phyloP scores from a whole-genome alignment of 106 monocot genomes.

The Ottelia alismoides region DNA sequence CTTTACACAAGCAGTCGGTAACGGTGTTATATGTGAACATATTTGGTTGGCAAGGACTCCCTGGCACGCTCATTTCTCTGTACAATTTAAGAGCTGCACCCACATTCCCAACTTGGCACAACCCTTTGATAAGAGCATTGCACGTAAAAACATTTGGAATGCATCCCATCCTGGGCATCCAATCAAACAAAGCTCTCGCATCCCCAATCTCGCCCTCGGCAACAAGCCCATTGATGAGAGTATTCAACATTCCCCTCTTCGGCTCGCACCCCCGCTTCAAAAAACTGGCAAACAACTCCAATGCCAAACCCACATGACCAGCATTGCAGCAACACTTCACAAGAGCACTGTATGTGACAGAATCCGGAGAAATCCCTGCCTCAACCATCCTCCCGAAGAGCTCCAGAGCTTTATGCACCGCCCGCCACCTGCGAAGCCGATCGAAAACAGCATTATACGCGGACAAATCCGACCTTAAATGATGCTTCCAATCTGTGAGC shows the following conservation, averaged over 20 bases:
- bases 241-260: conserved; percentile 4
- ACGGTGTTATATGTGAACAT: conserved; percentile 19
- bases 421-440: neutral
- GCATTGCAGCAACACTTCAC: conserved; percentile 7
- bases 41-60: conserved; percentile 6
- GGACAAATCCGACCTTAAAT: neutral
- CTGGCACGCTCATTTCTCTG: conserved; percentile 1
- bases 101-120: conserved; percentile 4
- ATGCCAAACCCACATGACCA: neutral
- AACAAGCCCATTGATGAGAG: conserved; percentile 5
- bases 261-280: conserved; percentile 4
- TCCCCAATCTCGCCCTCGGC: neutral
- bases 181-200: conserved; percentile 6
- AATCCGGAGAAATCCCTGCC: conserved; percentile 1
- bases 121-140: conserved; percentile 10
- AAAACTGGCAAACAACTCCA: conserved; percentile 4
- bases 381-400: conserved; percentile 5
- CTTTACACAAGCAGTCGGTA: conserved; percentile 21
- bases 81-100: conserved; percentile 2
- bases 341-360: neutral
- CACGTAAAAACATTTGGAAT: conserved; percentile 7
- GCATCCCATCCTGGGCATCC: conserved; percentile 17
- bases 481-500: neutral
- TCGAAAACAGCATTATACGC: conserved; percentile 2
- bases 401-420: neutral